phyloP scores from a whole-genome alignment of 177 flowering plant genomes.

The Telopea speciosissima region DNA sequence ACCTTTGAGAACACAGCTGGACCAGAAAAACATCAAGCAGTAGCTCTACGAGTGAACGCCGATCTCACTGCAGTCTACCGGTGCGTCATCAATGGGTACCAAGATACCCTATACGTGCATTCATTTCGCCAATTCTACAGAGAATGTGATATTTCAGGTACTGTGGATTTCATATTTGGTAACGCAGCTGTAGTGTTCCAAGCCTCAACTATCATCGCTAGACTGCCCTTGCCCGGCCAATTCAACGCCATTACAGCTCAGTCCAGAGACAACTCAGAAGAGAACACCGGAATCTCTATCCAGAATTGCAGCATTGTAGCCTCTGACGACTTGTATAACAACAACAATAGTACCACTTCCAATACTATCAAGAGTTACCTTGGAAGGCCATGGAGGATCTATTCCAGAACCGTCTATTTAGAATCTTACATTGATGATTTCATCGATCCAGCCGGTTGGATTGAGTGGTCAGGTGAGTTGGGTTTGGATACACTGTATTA shows the following conservation, averaged over 20 bases:
- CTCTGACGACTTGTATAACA: slow-evolving; percentile 16
- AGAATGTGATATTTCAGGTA: slow-evolving; percentile 61
- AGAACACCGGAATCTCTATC: no score
- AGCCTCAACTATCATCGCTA: slow-evolving; percentile 12
- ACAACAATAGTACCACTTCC: not conserved
- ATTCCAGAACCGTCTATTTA: no score
- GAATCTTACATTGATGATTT: slow-evolving; percentile 47
- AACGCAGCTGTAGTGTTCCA: slow-evolving; percentile 64
- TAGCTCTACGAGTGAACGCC: slow-evolving; percentile 60
- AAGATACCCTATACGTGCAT: slow-evolving; percentile 64
- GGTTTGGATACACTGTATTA: slow-evolving; percentile 45
- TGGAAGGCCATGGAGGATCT: no score
- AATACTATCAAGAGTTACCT: no score
- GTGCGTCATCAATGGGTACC: slow-evolving; percentile 53
- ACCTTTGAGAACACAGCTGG: slow-evolving; percentile 64
- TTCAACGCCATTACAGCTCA: no score
- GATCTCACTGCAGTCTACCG: slow-evolving; percentile 47
- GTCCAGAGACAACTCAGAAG: no score
- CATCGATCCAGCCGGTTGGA: slow-evolving; percentile 59
- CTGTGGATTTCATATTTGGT: slow-evolving; percentile 74
- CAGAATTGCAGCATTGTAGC: slow-evolving; percentile 12
- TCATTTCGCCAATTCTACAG: slow-evolving; percentile 66
- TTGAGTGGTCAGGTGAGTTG: slow-evolving; percentile 32
- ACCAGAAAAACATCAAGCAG: slow-evolving; percentile 65
- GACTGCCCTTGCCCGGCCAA: no score